These are phyloP conservation scores for Knufia fluminis DNA, from an alignment of 2,329 filamentous ascomycete genomes.

Conservation along the genomic window DNA sequence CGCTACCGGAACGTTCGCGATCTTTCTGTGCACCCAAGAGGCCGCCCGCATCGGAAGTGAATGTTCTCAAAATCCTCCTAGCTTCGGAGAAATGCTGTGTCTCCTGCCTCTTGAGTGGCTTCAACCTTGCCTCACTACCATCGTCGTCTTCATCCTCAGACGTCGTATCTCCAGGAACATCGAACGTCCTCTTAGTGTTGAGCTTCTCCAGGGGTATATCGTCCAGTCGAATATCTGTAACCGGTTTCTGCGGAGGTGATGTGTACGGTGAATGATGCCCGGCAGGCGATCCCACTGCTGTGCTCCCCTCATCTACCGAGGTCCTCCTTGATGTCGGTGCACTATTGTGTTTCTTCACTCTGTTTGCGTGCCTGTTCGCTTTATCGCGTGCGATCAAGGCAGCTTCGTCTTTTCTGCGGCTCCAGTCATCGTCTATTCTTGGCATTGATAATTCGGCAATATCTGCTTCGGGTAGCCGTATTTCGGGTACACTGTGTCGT, in stretches of 20 bases:
- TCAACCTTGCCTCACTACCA: not conserved
- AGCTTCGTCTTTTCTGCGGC: not conserved
- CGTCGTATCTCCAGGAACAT: not conserved
- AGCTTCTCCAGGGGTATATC: slow-evolving; percentile 1
- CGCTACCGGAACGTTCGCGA: not conserved
- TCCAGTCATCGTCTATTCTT: not conserved
- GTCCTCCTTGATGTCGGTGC: slow-evolving; percentile 3
- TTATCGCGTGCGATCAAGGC: not conserved
- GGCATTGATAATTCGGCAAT: not conserved
- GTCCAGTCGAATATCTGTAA: not conserved
- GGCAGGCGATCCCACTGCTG: not conserved
- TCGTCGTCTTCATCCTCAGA: not conserved
- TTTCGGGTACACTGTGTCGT: not conserved
- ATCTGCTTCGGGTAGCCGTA: not conserved
- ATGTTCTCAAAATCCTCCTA: not conserved
- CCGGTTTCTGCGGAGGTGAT: slow-evolving; percentile 1
- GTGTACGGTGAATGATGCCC: not conserved
- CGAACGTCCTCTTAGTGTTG: not conserved
- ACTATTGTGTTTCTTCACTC: slow-evolving; percentile 1
- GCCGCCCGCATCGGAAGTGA: not conserved
- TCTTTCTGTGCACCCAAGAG: too few species aligned
- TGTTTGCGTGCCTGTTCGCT: slow-evolving; percentile 1
- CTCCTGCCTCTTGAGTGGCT: not conserved
- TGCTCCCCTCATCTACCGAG: not conserved
- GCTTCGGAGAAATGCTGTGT: not conserved